Conservation (phyloP, 2,329 filamentous ascomycete genomes). For the Septoria petroselini region DNA sequence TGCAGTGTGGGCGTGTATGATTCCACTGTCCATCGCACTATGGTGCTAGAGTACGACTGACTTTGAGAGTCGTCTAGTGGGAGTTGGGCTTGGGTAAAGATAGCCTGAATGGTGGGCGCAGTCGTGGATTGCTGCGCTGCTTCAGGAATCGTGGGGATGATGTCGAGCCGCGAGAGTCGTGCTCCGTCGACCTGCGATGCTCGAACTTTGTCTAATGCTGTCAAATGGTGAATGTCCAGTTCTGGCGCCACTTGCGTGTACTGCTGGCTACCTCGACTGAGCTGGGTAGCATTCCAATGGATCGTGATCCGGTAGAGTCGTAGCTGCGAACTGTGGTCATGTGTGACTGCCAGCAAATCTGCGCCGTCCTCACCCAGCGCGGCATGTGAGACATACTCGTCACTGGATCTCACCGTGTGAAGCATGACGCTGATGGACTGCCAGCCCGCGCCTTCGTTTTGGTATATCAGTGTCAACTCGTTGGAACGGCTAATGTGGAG, state of each 20-base stretch:
- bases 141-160: conserved; percentile 51
- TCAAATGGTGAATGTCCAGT: conserved; percentile 31
- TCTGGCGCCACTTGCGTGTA: conserved; percentile 32
- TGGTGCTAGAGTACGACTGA: conserved; percentile 66
- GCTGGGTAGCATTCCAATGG: conserved; percentile 62
- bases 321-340: conserved; percentile 68
- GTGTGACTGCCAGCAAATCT: conserved; percentile 62
- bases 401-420: conserved; percentile 37
- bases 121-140: conserved; percentile 54
- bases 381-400: conserved; percentile 77
- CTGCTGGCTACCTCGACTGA: conserved; percentile 34
- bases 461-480: conserved; percentile 70
- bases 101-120: conserved; percentile 60
- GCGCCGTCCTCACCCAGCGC: conserved; percentile 58
- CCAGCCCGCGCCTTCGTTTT: conserved; percentile 69
- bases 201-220: conserved; percentile 27
- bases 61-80: conserved; percentile 51
- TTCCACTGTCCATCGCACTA: conserved; percentile 78
- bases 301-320: conserved; percentile 71
- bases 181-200: conserved; percentile 32
- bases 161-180: conserved; percentile 28
- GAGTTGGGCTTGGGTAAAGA: conserved; percentile 59
- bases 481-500: conserved; percentile 74
- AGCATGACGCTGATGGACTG: conserved; percentile 65
- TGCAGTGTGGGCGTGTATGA: conserved; percentile 43